A percentile compares a stretch with the other conserved stretches of the same genome.
phyloP scores from a whole-genome alignment of 257 asterid genomes.

The Striga asiatica region DNA sequence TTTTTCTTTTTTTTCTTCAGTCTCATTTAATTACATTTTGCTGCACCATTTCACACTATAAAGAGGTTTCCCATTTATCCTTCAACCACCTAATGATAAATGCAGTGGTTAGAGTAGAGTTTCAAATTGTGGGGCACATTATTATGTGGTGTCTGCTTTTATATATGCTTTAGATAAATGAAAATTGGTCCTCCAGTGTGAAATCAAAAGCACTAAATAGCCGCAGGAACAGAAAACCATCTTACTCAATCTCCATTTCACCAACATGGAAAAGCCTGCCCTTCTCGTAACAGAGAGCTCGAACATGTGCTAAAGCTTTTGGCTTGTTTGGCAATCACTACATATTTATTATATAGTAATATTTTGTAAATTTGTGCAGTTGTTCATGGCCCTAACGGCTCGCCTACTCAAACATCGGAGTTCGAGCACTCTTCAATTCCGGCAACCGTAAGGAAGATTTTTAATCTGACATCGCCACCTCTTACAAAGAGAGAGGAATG shows the following conservation, averaged over 20 bases:
- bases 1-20: not conserved
- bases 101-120: slow-evolving; percentile 10
- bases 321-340: too few relatives aligned
- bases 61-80: not conserved
- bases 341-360: too few relatives aligned
- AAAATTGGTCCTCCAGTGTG: slow-evolving; percentile 1
- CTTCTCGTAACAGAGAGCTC: too few relatives aligned
- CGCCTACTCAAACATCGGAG: slow-evolving; percentile 55
- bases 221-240: not conserved
- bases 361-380: slow-evolving; percentile 30
- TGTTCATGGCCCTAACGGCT: slow-evolving; percentile 78
- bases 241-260: not conserved
- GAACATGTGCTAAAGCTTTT: too few relatives aligned
- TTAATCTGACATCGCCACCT: slow-evolving; percentile 61
- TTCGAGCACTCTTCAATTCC: slow-evolving; percentile 90
- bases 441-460: slow-evolving; percentile 80
- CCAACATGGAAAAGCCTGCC: too few relatives aligned
- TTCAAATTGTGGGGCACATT: slow-evolving; percentile 10
- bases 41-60: not conserved
- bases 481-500: slow-evolving; percentile 74
- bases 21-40: not conserved
- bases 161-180: not conserved
- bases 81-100: not conserved
- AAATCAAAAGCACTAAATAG: not conserved
- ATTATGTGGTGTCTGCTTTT: not conserved